Base-by-base conservation (phyloP, 371 early-diverging fungal species). In the Rhizomucor pusillus region DNA sequence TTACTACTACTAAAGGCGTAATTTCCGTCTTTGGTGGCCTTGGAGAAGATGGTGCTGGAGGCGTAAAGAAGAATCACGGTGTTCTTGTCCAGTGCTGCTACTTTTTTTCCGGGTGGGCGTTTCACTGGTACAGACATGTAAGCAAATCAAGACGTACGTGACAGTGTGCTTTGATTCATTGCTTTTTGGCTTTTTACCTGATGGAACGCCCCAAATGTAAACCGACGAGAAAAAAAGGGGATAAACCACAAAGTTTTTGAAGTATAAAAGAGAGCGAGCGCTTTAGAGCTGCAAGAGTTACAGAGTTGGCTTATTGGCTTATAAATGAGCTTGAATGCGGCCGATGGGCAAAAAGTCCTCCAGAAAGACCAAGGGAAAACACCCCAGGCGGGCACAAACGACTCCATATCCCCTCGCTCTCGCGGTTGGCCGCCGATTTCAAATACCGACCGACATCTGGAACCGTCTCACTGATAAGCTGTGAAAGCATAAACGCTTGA, bases 81-180 rank as follows among this genome's bases (percentile, higher is more conserved):
- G 63, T 63, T 65, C 54, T 77, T 77, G 66, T 73, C 73, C 77
- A 77, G 77, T 77, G 69, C 75, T 75, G 69, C 69, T 73, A 67
- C 61, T 68, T 55, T 68, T 67, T 69, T 69, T 63, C 67, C 60
- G 59, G 56, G 62, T 63, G 65, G 66, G 68, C 68, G 71, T 67
- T 70, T 61, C 51, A 49, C 47, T 48, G 18, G 20, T 36, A 36
- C 12, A 0, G 22, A 39, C 16, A 16, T 25, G 33, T 47, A 18
- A 47, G 47, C 47, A 3, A 24, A 14, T 1, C 25, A 35, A 34
- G 35, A 14, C 23, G 6, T 43, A 16, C 23, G 23, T 22, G 44
- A 16, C 24, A 41, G 2, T 49, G 43, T 22, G 29, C 11, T 29
- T 23, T 29, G 18, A n/a, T n/a, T n/a, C n/a, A n/a, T 2, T n/a